Evolutionary conservation across 441 rosid genomes (phyloP).

Genomic region (Flueggea neowawraea): DNA sequence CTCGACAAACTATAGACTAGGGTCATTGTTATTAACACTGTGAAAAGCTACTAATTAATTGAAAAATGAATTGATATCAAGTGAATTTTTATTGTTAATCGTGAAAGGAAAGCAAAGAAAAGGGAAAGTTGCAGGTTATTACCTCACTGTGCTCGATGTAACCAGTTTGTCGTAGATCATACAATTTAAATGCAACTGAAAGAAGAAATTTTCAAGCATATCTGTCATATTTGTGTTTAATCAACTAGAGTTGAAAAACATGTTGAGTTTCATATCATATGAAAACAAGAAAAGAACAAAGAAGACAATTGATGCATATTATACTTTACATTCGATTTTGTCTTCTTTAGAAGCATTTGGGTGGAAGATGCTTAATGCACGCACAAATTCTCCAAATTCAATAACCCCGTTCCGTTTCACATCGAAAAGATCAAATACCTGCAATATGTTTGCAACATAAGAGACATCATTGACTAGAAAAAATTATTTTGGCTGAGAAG

Average conservation of each 20-base stretch:
- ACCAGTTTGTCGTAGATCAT: constrained; percentile 61
- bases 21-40: too few relatives aligned
- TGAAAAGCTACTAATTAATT: too few relatives aligned
- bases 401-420: constrained; percentile 46
- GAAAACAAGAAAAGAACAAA: too few relatives aligned
- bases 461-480: background rate
- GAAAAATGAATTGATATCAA: too few relatives aligned
- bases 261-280: too few relatives aligned
- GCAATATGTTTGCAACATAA: constrained; percentile 11
- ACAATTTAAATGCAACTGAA: constrained; percentile 71
- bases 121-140: constrained; percentile 2
- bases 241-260: too few relatives aligned
- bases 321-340: constrained; percentile 43
- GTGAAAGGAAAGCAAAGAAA: background rate
- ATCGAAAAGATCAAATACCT: constrained; percentile 57
- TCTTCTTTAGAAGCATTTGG: constrained; percentile 44
- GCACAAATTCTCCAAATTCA: constrained; percentile 63
- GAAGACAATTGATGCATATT: too few relatives aligned
- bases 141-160: constrained; percentile 67
- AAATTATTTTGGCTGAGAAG: too few relatives aligned
- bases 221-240: constrained; percentile 3
- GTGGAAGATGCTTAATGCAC: constrained; percentile 53
- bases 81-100: too few relatives aligned
- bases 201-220: background rate
- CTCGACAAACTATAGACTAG: too few relatives aligned